Evolutionary conservation across 164 flowering plant genomes (phyloP), one percentile per base, ranked within the genome.

Genomic region (Stephania cephalantha): DNA sequence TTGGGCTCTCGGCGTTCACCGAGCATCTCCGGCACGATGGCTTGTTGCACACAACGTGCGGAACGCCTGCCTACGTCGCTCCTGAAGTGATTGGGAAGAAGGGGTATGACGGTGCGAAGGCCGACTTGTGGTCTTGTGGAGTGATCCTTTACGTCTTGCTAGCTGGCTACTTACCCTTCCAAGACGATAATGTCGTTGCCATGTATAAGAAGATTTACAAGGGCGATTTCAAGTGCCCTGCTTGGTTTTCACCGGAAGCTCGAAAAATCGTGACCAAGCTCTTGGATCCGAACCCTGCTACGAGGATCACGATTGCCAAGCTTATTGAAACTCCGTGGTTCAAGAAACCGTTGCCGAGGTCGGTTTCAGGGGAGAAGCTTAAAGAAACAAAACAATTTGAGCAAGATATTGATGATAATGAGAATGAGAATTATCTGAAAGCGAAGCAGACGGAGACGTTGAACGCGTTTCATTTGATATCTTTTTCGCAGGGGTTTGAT

Each of bases 51-150:
- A 87, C 90, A 2, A 82, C 87, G 25, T 87, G 90, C 53, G 90
- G 90, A 4, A 87, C 90, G 1, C 90, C 90, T 58, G 88, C 90
- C 0, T 87, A 87, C 73, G 90, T 87, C 2, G 87, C 90, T 20
- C 90, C 90, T 46, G 90, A 87, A 82, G 88, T 87, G 55, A 81
- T 86, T 15, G 81, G 86, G 31, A 84, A 86, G 75, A 82, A 78
- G 45, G 89, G 90, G 2, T 86, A 88, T 71, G 90, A 86, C 66
- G 90, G 90, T 8, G 85, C 89, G 3, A 85, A 86, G 73, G 89
- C 90, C 1, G 90, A 87, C 74, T 70, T 86, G 9, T 87, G 90
- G 90, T 87, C 90, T 0, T 87, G 90, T 69, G 90, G 90, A 8
- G 90, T 87, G 1, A 85, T 87, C 45, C 78, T 87, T 13, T 87